Conservation (phyloP, 2,329 filamentous ascomycete genomes). For the Trichophyton mentagrophytes region DNA sequence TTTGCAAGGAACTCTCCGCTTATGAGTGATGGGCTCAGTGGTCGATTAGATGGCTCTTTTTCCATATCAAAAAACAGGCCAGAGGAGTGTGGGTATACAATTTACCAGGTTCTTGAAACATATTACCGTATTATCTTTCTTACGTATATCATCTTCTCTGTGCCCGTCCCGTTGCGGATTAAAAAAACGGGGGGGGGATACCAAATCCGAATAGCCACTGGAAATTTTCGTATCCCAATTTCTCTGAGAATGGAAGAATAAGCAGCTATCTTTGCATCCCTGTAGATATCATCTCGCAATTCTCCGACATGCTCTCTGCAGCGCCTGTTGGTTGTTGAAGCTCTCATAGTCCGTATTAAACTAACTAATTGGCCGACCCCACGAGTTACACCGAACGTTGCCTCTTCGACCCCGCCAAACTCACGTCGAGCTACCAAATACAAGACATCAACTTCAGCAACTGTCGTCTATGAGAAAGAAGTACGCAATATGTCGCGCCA, state of each 20-base stretch:
- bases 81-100: not conserved
- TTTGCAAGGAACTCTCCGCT: not conserved
- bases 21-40: not conserved
- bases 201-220: not conserved
- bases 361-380: not conserved
- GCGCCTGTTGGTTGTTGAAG: not conserved
- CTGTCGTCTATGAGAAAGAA: not conserved
- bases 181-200: too few species aligned
- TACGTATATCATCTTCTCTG: not conserved
- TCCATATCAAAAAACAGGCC: not conserved
- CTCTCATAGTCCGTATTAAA: not conserved
- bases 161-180: too few species aligned
- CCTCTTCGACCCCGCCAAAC: not conserved
- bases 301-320: not conserved
- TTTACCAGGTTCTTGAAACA: not conserved
- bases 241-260: not conserved
- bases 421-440: not conserved
- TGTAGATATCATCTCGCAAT: not conserved
- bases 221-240: constrained; percentile 3
- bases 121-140: not conserved
- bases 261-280: not conserved
- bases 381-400: not conserved
- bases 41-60: not conserved
- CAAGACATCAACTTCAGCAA: not conserved
- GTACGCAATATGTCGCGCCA: constrained; percentile 31